These are phyloP conservation scores for Nannochloris sp. DNA, from an alignment of 139 green algal species.

Conservation along the genomic window DNA sequence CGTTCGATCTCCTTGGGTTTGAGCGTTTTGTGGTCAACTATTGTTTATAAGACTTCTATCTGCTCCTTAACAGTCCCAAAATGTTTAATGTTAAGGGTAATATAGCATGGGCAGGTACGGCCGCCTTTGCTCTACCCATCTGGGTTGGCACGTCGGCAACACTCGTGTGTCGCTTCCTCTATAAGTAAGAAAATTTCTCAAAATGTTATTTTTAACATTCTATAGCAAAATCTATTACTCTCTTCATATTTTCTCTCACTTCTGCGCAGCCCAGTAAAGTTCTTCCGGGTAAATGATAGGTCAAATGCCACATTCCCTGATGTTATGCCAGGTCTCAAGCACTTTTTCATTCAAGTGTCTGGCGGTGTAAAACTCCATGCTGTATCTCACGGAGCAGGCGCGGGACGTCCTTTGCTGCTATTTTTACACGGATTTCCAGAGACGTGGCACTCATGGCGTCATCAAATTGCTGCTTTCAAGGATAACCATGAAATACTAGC, in stretches of 20 bases:
- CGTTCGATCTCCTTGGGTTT: no score
- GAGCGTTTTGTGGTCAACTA: no score
- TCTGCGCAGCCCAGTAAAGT: background rate
- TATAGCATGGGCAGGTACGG: background rate
- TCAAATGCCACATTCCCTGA: background rate
- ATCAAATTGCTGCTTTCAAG: constrained; percentile 23
- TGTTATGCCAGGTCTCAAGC: background rate
- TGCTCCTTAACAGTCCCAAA: background rate
- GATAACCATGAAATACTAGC: constrained; percentile 49
- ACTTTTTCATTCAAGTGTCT: background rate
- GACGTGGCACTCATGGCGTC: constrained; percentile 25
- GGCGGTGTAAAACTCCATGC: constrained; percentile 15
- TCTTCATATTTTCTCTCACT: background rate
- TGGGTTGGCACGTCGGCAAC: background rate
- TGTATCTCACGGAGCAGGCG: constrained; percentile 17
- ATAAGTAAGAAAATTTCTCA: background rate
- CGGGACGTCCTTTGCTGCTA: constrained; percentile 42
- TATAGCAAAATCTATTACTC: background rate
- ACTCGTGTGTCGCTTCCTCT: background rate
- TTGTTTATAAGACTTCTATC: no score
- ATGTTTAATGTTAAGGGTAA: background rate
- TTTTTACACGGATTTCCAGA: constrained; percentile 63
- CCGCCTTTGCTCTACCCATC: background rate
- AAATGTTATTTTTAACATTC: background rate
- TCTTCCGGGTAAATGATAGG: background rate